Conservation (phyloP, 495 filamentous ascomycete species). For the Friedmanniomyces simplex region DNA sequence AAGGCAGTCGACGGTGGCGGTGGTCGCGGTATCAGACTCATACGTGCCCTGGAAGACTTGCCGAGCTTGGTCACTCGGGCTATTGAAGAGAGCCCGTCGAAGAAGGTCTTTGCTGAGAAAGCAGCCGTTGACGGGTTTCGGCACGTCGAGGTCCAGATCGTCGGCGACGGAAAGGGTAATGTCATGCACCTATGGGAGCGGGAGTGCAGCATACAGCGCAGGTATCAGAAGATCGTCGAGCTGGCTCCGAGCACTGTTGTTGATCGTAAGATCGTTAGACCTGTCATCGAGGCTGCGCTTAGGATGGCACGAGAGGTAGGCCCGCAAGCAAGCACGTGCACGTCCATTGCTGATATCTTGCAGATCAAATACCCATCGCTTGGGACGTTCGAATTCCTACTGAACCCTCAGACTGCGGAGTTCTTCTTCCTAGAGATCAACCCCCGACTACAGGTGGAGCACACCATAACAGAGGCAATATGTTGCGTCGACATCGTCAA, state of each 20-base stretch:
- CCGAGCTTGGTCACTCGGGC: constrained; percentile 23
- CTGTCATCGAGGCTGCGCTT: constrained; percentile 29
- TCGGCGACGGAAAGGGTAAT: constrained; percentile 30
- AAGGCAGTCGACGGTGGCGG: constrained; percentile 36
- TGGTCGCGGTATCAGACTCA: constrained; percentile 32
- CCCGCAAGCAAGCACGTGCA: not conserved
- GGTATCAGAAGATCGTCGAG: constrained; percentile 35
- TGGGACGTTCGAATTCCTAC: constrained; percentile 35
- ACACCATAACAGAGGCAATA: constrained; percentile 42
- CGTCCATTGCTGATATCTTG: not conserved
- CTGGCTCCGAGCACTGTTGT: constrained; percentile 36
- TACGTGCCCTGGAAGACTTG: constrained; percentile 23
- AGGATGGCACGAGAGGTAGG: constrained; percentile 28
- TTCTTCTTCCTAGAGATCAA: constrained; percentile 35
- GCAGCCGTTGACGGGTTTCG: constrained; percentile 34
- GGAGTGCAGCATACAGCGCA: constrained; percentile 34
- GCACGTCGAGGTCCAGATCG: constrained; percentile 34
- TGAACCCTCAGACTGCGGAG: constrained; percentile 25
- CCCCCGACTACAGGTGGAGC: constrained; percentile 39
- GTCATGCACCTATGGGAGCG: constrained; percentile 33
- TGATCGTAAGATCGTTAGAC: constrained; percentile 32
- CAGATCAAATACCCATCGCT: constrained; percentile 30
- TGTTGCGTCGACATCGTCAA: constrained; percentile 33
- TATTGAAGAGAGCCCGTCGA: constrained; percentile 41
- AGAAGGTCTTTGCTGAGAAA: constrained; percentile 41